These are phyloP conservation scores for Starmerella potacharoeniae DNA, from an alignment of 805 yeast species.

Conservation along the genomic window DNA sequence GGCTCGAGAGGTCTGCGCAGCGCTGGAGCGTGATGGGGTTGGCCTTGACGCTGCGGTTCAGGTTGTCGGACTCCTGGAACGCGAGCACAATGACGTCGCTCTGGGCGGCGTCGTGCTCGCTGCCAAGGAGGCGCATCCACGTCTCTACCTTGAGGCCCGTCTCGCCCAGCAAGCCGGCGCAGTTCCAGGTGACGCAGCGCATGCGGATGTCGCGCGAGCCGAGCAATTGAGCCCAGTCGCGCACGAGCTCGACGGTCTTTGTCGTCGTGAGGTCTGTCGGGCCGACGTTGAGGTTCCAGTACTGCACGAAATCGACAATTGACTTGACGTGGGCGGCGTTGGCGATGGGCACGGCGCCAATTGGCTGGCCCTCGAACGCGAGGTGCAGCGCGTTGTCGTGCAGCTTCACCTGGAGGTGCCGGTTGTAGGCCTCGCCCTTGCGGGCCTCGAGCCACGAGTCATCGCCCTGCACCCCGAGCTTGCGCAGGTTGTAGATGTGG, in stretches of 20 bases:
- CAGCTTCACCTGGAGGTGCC: constrained; percentile 13
- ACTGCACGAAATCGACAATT: constrained; percentile 13
- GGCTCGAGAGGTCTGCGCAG: constrained; percentile 21
- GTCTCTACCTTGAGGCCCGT: constrained; percentile 9
- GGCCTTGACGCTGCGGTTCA: constrained; percentile 27
- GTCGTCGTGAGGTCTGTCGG: constrained; percentile 23
- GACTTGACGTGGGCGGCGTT: constrained; percentile 5
- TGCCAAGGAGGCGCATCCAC: constrained; percentile 22
- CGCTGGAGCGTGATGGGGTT: constrained; percentile 26
- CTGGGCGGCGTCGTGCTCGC: constrained; percentile 18
- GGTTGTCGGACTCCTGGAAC: constrained; percentile 60
- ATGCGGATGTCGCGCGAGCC: constrained; percentile 19
- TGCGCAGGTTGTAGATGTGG: constrained; percentile 15
- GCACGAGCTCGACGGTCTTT: constrained; percentile 15
- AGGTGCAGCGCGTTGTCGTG: constrained; percentile 10
- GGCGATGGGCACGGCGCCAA: constrained; percentile 15
- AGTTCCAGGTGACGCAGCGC: constrained; percentile 32
- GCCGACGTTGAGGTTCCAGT: constrained; percentile 20
- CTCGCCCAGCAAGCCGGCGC: constrained; percentile 19
- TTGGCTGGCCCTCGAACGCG: constrained; percentile 16
- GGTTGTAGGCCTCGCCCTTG: constrained; percentile 22
- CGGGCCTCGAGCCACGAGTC: constrained; percentile 23
- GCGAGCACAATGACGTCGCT: constrained; percentile 74
- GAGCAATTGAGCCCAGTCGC: constrained; percentile 14
- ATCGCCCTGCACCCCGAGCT: constrained; percentile 11